Base-by-base conservation (phyloP, 2,329 filamentous ascomycete genomes). In the Elsinoe perseae region DNA sequence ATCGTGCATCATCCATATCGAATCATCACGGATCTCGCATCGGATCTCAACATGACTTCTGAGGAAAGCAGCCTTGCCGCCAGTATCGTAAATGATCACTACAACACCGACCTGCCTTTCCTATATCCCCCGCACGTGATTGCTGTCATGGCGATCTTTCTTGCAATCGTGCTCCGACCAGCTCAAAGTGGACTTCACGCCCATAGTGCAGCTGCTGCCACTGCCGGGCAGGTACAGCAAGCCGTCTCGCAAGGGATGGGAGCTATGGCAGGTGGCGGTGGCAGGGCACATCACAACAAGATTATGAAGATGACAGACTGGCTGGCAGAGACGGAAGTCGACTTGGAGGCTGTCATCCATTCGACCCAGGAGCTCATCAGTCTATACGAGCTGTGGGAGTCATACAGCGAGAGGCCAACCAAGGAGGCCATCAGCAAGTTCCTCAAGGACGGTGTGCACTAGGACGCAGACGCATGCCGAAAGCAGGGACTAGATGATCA, bases 1-100 rank as follows among this genome's bases (percentile, higher is more conserved):
- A 95, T 95, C 67, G 76, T 95, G 16, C 88, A 95, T 70, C 89
- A 95, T 66, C 91, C 91, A 0, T 95, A 95, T 71, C 87, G 89
- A 55, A 89, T 86, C 38, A 76, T 96, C 27, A 80, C 80, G 3
- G 83, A 84, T 42, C 76, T 95, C 42, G 84, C 88, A 61, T 74
- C 76, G 54, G 81, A 87, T 58, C 80, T 95, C 58, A 75, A 77
- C 46, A 76, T 96, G 42, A 82, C 81, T n/a, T 80, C 83, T 57
- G 91, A 95, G 60, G 91, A 96, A 66, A 77, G 83, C 25, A 80
- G 82, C 44, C 77, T 95, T 28, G 87, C 89, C 27, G 87, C 86
- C 76, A 87, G 83, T 1, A 83, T 95, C 59, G 85, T 95, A 68
- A 96, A 95, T 72, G 91, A 96, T 69, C 87, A 89, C 68, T 95